Percentiles rank a stretch among this genome's conserved stretches.
phyloP scores from a whole-genome alignment of 208 protist species.

The Crithidia mellificae region DNA sequence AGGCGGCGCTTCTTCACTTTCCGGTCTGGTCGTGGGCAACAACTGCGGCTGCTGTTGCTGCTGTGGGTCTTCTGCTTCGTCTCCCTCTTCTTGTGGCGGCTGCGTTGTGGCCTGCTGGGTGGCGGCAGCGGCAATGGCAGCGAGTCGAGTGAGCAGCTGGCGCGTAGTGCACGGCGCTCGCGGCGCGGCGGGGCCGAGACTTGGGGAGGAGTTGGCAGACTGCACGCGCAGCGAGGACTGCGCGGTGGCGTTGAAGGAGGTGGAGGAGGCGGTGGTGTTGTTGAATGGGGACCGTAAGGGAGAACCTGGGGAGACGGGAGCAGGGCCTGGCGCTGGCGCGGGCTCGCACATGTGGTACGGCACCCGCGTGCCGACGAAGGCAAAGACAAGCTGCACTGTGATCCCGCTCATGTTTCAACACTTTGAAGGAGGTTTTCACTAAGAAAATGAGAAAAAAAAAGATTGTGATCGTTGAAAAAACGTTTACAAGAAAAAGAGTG shows the following conservation, averaged over 20 bases:
- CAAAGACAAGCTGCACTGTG: slow-evolving; percentile 34
- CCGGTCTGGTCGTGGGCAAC: too few relatives aligned
- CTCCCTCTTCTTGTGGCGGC: neutral
- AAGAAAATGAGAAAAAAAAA: slow-evolving; percentile 19
- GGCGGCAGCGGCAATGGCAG: neutral
- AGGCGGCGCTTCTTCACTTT: too few relatives aligned
- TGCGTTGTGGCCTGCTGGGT: neutral
- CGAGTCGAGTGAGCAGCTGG: slow-evolving; percentile 23
- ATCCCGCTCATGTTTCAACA: slow-evolving; percentile 22
- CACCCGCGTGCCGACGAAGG: slow-evolving; percentile 34
- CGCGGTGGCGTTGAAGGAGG: slow-evolving; percentile 10
- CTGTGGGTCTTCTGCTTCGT: too few relatives aligned
- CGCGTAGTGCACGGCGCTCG: slow-evolving; percentile 3
- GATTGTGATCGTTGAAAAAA: neutral
- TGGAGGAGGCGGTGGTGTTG: slow-evolving; percentile 2
- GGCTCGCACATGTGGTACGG: slow-evolving; percentile 25
- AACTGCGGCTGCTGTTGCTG: too few relatives aligned
- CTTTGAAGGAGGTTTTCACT: neutral
- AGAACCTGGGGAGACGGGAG: neutral
- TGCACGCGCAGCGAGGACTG: slow-evolving; percentile 15
- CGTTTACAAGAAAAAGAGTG: too few relatives aligned
- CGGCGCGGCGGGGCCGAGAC: neutral
- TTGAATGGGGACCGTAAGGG: slow-evolving; percentile 13
- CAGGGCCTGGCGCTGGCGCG: neutral
- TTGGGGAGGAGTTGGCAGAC: slow-evolving; percentile 17